A percentile compares a stretch with the other conserved stretches of the same genome.
These are phyloP conservation scores for Hypocreales sp. DNA, from an alignment of 2,329 filamentous ascomycete genomes.

Conservation along the genomic window DNA sequence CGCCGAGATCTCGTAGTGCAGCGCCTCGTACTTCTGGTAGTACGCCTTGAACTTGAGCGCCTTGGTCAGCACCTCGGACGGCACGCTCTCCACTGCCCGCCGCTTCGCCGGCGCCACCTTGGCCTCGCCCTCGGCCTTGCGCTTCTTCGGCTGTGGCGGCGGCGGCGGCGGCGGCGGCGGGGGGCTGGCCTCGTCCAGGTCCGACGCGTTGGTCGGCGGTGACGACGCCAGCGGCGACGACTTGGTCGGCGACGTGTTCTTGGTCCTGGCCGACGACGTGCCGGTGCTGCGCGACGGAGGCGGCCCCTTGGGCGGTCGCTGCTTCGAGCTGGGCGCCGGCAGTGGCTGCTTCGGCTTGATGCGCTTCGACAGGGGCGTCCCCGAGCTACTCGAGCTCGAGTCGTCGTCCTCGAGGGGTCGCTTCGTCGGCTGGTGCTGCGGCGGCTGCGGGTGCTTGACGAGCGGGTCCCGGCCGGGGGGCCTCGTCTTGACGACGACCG, in stretches of 20 bases:
- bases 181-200: conserved; percentile 32
- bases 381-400: conserved; percentile 45
- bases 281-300: conserved; percentile 23
- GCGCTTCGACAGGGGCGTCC: conserved; percentile 41
- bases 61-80: conserved; percentile 30
- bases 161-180: conserved; percentile 10
- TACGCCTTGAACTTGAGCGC: conserved; percentile 38
- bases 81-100: conserved; percentile 12
- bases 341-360: conserved; percentile 31
- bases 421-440: conserved; percentile 22
- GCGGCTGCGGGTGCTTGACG: conserved; percentile 12
- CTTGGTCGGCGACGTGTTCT: conserved; percentile 43
- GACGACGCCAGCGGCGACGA: conserved; percentile 52
- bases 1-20: conserved; percentile 38
- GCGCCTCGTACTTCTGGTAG: conserved; percentile 39
- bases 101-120: conserved; percentile 14
- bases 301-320: conserved; percentile 31
- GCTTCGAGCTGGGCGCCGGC: conserved; percentile 18
- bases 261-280: conserved; percentile 28
- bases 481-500: conserved; percentile 16
- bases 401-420: conserved; percentile 35
- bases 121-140: conserved; percentile 18
- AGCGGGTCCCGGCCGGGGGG: conserved; percentile 16
- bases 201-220: conserved; percentile 49
- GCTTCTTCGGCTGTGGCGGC: conserved; percentile 22